Evolutionary conservation across 345 rosid species (phyloP).

Genomic region (Streptanthus diversifolius): DNA sequence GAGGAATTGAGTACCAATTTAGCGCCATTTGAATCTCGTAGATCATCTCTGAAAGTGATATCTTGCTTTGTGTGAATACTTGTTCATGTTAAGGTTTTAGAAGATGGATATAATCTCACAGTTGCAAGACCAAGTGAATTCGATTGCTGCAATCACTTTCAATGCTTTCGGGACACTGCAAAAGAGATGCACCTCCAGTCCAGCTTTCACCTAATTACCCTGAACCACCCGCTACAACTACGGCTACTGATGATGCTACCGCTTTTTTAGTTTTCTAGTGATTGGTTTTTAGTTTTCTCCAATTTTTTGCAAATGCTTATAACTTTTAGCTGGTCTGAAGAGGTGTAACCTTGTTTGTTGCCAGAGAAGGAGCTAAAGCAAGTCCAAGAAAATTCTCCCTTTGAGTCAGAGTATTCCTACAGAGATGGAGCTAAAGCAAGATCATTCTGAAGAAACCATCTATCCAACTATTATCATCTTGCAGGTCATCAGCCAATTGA

Average conservation of each 20-base stretch:
- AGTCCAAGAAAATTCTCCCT: too few relatives aligned
- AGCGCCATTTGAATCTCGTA: not conserved
- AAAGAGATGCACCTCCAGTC: slow-evolving; percentile 78
- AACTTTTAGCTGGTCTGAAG: not conserved
- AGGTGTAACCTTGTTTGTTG: slow-evolving; percentile 3
- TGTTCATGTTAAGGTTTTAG: not conserved
- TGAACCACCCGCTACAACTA: slow-evolving; percentile 56
- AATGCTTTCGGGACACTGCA: slow-evolving; percentile 80
- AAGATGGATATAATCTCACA: slow-evolving; percentile 91
- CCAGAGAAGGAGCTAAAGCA: slow-evolving; percentile 85
- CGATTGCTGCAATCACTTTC: slow-evolving; percentile 65
- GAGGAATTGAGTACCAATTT: not conserved
- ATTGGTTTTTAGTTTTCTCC: not conserved
- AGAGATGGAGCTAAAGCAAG: slow-evolving; percentile 80
- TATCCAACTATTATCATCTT: slow-evolving; percentile 47
- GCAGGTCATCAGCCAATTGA: slow-evolving; percentile 56
- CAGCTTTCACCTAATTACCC: slow-evolving; percentile 81
- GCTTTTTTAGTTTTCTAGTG: slow-evolving; percentile 20
- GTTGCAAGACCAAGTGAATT: slow-evolving; percentile 85
- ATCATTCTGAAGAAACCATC: slow-evolving; percentile 69
- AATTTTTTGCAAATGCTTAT: not conserved
- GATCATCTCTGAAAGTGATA: not conserved
- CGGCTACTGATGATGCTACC: slow-evolving; percentile 51
- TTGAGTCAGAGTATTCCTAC: too few relatives aligned
- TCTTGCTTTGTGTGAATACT: not conserved